Percentiles rank a stretch among this genome's conserved stretches.
phyloP scores from a whole-genome alignment of 2,329 filamentous ascomycete species.

The Lasiodiplodia sp. region DNA sequence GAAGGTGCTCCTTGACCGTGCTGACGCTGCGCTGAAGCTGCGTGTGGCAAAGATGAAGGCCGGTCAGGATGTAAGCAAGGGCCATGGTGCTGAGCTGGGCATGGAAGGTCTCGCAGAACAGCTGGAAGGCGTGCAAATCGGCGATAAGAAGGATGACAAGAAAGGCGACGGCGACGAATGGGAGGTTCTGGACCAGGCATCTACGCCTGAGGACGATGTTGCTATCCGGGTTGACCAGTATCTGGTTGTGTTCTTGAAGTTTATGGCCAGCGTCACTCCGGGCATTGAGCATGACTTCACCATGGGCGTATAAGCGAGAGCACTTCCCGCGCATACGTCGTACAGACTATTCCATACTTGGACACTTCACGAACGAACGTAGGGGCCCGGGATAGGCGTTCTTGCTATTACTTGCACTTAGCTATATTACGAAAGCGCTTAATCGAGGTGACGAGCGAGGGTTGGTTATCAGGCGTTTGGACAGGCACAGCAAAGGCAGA shows the following conservation, averaged over 20 bases:
- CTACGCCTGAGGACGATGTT: conserved; percentile 73
- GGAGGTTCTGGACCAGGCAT: conserved; percentile 64
- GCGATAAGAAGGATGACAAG: conserved; percentile 53
- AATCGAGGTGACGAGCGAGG: not conserved
- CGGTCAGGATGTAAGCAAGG: conserved; percentile 59
- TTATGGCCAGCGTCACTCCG: conserved; percentile 78
- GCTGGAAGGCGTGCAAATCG: conserved; percentile 68
- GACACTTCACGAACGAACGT: not conserved
- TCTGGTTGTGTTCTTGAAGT: conserved; percentile 85
- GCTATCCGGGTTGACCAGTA: conserved; percentile 90
- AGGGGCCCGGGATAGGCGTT: conserved; percentile 17
- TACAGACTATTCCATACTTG: not conserved
- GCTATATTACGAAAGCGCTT: conserved; percentile 5
- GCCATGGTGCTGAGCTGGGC: conserved; percentile 57
- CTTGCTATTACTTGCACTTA: not conserved
- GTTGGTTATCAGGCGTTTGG: conserved; percentile 12
- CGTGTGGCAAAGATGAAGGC: conserved; percentile 80
- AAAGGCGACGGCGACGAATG: conserved; percentile 64
- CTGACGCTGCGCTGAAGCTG: conserved; percentile 89
- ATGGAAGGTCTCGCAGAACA: conserved; percentile 89
- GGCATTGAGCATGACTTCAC: conserved; percentile 98
- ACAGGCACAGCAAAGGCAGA: conserved; percentile 12
- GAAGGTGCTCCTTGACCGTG: conserved; percentile 95
- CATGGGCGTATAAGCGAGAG: conserved; percentile 77
- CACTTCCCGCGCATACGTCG: not conserved